Conservation (phyloP, 2,329 filamentous ascomycete genomes). For the Pestalotiopsis sp. region DNA sequence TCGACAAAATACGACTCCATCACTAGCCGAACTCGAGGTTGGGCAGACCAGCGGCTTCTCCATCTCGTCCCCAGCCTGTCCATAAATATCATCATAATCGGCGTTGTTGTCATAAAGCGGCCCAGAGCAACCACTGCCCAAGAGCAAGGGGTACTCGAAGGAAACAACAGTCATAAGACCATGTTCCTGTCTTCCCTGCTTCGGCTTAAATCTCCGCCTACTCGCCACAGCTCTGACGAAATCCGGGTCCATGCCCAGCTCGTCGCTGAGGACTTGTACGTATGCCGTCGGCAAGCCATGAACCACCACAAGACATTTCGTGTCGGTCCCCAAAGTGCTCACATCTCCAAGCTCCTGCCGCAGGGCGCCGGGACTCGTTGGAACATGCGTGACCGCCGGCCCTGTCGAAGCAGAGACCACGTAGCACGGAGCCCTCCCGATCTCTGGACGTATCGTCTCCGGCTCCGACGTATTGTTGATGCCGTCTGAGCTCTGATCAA, state of each 20-base stretch:
- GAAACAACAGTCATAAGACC: background rate
- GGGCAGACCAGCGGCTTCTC: background rate
- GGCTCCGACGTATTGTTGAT: background rate
- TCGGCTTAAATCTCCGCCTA: constrained; percentile 26
- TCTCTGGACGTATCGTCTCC: background rate
- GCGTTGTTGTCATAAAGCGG: background rate
- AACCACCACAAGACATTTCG: constrained; percentile 21
- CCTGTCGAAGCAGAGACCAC: background rate
- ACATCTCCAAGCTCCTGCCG: background rate
- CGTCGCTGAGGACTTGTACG: constrained; percentile 22
- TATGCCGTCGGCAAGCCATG: constrained; percentile 24
- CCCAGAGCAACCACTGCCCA: background rate
- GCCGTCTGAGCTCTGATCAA: background rate
- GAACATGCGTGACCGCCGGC: background rate
- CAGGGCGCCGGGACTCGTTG: background rate
- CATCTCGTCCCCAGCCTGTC: background rate
- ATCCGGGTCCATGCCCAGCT: constrained; percentile 27
- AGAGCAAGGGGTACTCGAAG: background rate
- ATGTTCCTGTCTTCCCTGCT: background rate
- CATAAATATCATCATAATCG: background rate
- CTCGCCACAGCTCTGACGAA: constrained; percentile 33
- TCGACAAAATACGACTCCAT: background rate
- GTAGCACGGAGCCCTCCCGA: background rate
- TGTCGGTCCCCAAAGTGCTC: background rate
- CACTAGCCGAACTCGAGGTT: background rate